Evolutionary conservation across 768 basidiomycete species (phyloP).

Genomic region (Scleroderma bovista): DNA sequence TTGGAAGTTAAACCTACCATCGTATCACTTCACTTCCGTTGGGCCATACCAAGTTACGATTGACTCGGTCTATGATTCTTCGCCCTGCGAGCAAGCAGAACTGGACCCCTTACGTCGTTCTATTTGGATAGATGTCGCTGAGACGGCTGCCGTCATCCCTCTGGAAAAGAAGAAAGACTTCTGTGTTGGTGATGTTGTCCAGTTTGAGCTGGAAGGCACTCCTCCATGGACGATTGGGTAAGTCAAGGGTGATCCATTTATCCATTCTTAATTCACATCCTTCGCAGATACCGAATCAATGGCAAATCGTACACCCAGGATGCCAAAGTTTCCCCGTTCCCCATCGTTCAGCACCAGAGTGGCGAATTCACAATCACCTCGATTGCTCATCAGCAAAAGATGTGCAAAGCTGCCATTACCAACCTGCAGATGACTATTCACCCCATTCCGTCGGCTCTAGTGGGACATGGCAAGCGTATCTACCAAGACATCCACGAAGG

Average conservation of each 20-base stretch:
- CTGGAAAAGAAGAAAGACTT: constrained; percentile 73
- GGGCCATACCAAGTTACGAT: constrained; percentile 79
- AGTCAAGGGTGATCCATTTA: constrained; percentile 15
- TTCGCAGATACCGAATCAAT: constrained; percentile 70
- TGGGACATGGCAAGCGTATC: constrained; percentile 77
- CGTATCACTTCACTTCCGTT: constrained; percentile 69
- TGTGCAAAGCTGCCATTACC: constrained; percentile 78
- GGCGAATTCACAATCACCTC: constrained; percentile 85
- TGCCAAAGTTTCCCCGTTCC: constrained; percentile 77
- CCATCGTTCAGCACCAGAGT: constrained; percentile 72
- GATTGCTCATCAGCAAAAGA: constrained; percentile 88
- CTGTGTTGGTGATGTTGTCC: constrained; percentile 85
- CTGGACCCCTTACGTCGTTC: constrained; percentile 56
- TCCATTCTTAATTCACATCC: constrained; percentile 2
- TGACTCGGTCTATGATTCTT: constrained; percentile 73
- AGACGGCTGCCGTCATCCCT: constrained; percentile 89
- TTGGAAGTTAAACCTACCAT: constrained; percentile 73
- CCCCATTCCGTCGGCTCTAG: constrained; percentile 80
- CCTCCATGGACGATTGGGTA: constrained; percentile 90
- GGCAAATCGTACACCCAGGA: constrained; percentile 69
- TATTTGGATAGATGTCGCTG: constrained; percentile 90
- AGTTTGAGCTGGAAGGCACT: constrained; percentile 91
- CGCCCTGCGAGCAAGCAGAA: constrained; percentile 71
- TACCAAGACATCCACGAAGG: constrained; percentile 91
- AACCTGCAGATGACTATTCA: constrained; percentile 75